Evolutionary conservation across 768 basidiomycete genomes (phyloP), one percentile per base, ranked within the genome.

Genomic region (Termitomyces sp.): DNA sequence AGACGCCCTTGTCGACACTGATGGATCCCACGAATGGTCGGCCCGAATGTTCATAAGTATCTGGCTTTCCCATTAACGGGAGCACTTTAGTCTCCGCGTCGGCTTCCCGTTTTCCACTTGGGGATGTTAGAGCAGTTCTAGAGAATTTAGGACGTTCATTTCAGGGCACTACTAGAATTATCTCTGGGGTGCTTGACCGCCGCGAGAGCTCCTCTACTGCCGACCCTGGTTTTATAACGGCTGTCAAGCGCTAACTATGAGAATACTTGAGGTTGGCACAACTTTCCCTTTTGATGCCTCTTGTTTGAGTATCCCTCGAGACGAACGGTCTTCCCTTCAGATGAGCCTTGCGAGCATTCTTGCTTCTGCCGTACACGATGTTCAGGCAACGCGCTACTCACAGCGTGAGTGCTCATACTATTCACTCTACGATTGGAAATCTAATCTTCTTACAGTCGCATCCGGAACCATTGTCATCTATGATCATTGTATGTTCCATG

Each of bases 391-490:
- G 36, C 75, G 78, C 33, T 83, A 76, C 64, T 68, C 80, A n/a
- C 74, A 79, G 62, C 66, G 81, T 82, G 67, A 66, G 79, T 67
- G 35, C 22, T 51, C 9, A 2, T 38, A 16, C 52, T 2, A 20
- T 20, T 40, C 16, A 48, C 6, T 62, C 8, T 28, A 32, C 9
- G 35, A 13, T 9, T 35, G n/a, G 35, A 24, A 13, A 61, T n/a
- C 32, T 60, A 20, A 53, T 28, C 20, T 28, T 28, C 58, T 39
- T 20, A 9, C 63, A 86, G 85, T 86, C 66, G 78, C 81, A 5
- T 80, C 82, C 7, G 81, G 78, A 49, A 68, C 73, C 33, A 82
- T 86, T 64, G 80, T 86, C 32, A 60, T 84, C 33, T 84, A 75
- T 59, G 85, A 86, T 65, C 82, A 85, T 68, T n/a, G 84, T 85